These are phyloP conservation scores for Erodium trifolium DNA, from an alignment of 441 rosid species.

Conservation along the genomic window DNA sequence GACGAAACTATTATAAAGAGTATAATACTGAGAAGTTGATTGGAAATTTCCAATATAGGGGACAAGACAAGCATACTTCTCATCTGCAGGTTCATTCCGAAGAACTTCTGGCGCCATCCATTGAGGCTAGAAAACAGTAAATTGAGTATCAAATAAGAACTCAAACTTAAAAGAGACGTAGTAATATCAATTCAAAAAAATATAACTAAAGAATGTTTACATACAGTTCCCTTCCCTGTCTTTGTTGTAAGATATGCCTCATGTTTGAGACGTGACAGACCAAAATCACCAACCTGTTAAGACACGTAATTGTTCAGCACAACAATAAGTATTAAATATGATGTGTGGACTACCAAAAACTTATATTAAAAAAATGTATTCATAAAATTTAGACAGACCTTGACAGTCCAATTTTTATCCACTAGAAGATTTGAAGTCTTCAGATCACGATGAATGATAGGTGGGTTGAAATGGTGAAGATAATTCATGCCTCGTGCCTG, in stretches of 20 bases:
- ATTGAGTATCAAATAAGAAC: constrained; percentile 19
- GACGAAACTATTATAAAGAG: constrained; percentile 5
- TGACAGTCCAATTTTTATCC: constrained; percentile 87
- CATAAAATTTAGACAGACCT: constrained; percentile 40
- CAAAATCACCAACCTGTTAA: constrained; percentile 91
- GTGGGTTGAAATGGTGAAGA: constrained; percentile 86
- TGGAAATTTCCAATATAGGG: constrained; percentile 13
- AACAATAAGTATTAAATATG: background rate
- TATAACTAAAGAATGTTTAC: background rate
- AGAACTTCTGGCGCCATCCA: constrained; percentile 99
- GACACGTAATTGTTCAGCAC: constrained; percentile 15
- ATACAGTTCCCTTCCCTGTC: constrained; percentile 93
- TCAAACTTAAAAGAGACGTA: constrained; percentile 15
- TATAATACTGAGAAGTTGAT: constrained; percentile 6
- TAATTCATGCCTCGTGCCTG: constrained; percentile 96
- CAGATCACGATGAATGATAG: constrained; percentile 89
- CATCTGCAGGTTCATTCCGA: constrained; percentile 83
- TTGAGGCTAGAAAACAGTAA: constrained; percentile 56
- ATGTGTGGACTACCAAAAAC: background rate
- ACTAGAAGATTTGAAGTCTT: constrained; percentile 94
- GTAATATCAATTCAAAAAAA: background rate
- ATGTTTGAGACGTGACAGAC: constrained; percentile 79
- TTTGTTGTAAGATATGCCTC: constrained; percentile 70
- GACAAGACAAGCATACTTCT: constrained; percentile 49
- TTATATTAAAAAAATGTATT: constrained; percentile 5